Percentiles rank a stretch among this genome's conserved stretches.
phyloP scores from a whole-genome alignment of 2,329 filamentous ascomycete genomes.

The Eutypa lata region DNA sequence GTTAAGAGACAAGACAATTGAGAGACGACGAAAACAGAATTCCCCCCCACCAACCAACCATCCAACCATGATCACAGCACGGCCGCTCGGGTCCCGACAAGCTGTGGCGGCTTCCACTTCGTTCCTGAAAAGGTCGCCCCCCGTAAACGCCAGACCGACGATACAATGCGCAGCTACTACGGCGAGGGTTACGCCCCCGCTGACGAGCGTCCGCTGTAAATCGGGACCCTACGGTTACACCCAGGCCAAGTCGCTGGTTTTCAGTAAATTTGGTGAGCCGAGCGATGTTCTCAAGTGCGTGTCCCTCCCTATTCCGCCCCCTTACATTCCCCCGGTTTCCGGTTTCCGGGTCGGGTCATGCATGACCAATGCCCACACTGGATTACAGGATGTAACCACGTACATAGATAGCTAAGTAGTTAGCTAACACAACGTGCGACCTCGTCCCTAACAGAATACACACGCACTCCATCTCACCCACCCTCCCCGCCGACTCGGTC shows the following conservation, averaged over 20 bases:
- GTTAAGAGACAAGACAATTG: not conserved
- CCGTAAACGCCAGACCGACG: not conserved
- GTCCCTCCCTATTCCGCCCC: not conserved
- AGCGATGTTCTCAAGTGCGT: constrained; percentile 62
- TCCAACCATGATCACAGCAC: not conserved
- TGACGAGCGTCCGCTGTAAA: constrained; percentile 41
- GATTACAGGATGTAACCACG: no score
- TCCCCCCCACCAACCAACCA: not conserved
- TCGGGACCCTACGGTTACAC: constrained; percentile 75
- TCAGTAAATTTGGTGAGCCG: constrained; percentile 72
- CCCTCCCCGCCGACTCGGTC: constrained; percentile 60
- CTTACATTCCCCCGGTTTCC: no score
- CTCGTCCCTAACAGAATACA: constrained; percentile 51
- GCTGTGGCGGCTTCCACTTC: not conserved
- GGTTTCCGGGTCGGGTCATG: no score
- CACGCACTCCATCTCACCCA: constrained; percentile 72
- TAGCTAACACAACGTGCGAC: not conserved
- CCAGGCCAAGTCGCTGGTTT: constrained; percentile 78
- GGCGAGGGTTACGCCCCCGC: constrained; percentile 11
- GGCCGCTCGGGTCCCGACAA: not conserved
- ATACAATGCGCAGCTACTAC: not conserved
- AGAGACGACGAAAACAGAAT: not conserved
- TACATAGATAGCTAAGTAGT: no score
- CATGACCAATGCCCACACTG: no score
- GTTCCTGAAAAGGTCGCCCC: not conserved